Conservation (phyloP, 768 basidiomycete genomes). For the Cystobasidium onofrii region DNA sequence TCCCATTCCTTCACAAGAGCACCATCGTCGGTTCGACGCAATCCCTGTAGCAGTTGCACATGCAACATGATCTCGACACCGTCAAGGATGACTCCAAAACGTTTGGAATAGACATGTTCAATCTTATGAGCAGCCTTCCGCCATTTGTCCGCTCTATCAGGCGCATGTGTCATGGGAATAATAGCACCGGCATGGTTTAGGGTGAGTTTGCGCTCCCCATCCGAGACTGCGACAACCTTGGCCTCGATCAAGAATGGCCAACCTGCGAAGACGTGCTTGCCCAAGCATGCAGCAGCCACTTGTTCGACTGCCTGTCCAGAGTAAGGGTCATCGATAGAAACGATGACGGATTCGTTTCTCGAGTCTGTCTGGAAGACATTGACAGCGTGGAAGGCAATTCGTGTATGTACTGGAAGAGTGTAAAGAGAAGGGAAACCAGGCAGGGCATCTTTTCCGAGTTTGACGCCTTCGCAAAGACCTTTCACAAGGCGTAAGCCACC, state of each 20-base stretch:
- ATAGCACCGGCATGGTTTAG: slow-evolving; percentile 45
- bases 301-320: slow-evolving; percentile 56
- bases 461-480: slow-evolving; percentile 80
- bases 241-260: slow-evolving; percentile 98
- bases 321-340: slow-evolving; percentile 69
- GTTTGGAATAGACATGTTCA: slow-evolving; percentile 78
- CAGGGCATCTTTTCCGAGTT: slow-evolving; percentile 71
- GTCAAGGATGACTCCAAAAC: slow-evolving; percentile 75
- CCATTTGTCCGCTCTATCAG: slow-evolving; percentile 64
- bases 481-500: slow-evolving; percentile 70
- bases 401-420: slow-evolving; percentile 69
- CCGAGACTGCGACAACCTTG: slow-evolving; percentile 73
- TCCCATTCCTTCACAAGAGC: slow-evolving; percentile 95
- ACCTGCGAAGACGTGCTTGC: slow-evolving; percentile 65
- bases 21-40: slow-evolving; percentile 78
- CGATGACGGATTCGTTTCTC: slow-evolving; percentile 85
- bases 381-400: slow-evolving; percentile 75
- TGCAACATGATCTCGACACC: slow-evolving; percentile 72
- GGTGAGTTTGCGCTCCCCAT: slow-evolving; percentile 78
- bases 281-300: slow-evolving; percentile 66
- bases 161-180: slow-evolving; percentile 67
- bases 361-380: slow-evolving; percentile 87
- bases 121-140: slow-evolving; percentile 70
- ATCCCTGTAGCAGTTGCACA: slow-evolving; percentile 83
- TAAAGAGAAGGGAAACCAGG: slow-evolving; percentile 95